These are phyloP conservation scores for Ophiostoma australiae DNA, from an alignment of 2,329 filamentous ascomycete species.

Conservation along the genomic window DNA sequence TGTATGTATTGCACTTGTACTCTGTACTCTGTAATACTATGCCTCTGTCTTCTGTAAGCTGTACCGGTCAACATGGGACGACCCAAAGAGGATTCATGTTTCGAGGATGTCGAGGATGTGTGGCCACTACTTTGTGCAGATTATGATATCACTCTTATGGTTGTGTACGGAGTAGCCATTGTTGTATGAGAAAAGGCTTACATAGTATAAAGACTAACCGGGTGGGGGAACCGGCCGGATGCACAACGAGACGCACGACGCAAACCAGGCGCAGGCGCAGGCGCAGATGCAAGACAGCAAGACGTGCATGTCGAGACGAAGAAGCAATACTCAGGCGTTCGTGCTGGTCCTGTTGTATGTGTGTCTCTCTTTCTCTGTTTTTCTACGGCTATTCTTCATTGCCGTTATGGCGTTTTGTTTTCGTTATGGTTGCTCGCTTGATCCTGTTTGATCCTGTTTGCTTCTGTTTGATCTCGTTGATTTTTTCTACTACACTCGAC, in stretches of 20 bases:
- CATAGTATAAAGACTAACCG: background rate
- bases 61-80: background rate
- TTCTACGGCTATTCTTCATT: background rate
- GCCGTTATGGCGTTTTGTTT: too few species aligned
- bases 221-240: constrained; percentile 6
- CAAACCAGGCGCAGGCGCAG: background rate
- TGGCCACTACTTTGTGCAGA: background rate
- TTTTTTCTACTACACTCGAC: too few species aligned
- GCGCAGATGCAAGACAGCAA: background rate
- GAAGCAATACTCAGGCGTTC: background rate
- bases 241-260: background rate
- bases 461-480: too few species aligned
- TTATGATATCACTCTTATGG: background rate
- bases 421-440: too few species aligned
- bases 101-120: background rate
- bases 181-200: too few species aligned
- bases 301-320: background rate
- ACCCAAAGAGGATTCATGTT: background rate
- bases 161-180: too few species aligned
- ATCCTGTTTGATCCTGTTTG: too few species aligned
- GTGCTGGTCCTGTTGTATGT: background rate
- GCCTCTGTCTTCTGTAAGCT: too few species aligned
- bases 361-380: background rate
- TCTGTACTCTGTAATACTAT: too few species aligned
- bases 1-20: too few species aligned